phyloP scores from a whole-genome alignment of 2,329 filamentous ascomycete species.

The Microcyclospora pomicola region DNA sequence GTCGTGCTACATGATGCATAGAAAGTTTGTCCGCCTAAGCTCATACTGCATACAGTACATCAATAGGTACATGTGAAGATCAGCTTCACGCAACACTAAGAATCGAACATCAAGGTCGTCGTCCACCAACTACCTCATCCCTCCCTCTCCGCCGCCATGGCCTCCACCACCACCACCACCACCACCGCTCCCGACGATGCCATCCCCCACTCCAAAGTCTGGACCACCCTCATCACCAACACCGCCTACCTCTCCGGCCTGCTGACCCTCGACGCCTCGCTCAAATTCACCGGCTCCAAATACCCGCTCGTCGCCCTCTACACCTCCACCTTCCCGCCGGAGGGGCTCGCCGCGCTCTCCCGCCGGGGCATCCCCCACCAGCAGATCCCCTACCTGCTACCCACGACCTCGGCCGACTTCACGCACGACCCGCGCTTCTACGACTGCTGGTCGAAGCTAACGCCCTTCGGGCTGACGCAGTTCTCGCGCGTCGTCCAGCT shows the following conservation, averaged over 20 bases:
- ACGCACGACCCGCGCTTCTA: slow-evolving; percentile 70
- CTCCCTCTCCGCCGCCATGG: too few species aligned
- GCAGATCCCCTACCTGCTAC: slow-evolving; percentile 59
- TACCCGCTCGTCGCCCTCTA: slow-evolving; percentile 77
- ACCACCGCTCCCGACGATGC: too few species aligned
- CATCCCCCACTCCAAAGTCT: slow-evolving; percentile 41
- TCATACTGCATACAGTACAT: too few species aligned
- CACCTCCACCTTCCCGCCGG: slow-evolving; percentile 58
- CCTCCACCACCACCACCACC: too few species aligned
- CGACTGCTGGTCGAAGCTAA: slow-evolving; percentile 81
- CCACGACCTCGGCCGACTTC: slow-evolving; percentile 52
- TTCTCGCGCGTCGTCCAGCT: slow-evolving; percentile 72
- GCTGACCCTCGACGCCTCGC: slow-evolving; percentile 64
- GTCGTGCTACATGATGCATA: too few species aligned
- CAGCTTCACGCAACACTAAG: too few species aligned
- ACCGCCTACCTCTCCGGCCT: slow-evolving; percentile 68
- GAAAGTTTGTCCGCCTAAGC: too few species aligned
- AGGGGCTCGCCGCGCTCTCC: slow-evolving; percentile 55
- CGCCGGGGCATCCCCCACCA: slow-evolving; percentile 55
- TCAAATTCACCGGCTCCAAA: slow-evolving; percentile 48
- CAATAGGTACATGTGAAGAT: too few species aligned
- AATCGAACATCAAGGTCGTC: too few species aligned
- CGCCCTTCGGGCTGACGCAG: slow-evolving; percentile 60
- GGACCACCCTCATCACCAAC: slow-evolving; percentile 81
- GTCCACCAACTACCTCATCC: too few species aligned